A percentile compares a stretch with the other conserved stretches of the same genome.
Conservation (phyloP, 345 rosid species). For the Hibiscus mutabilis region DNA sequence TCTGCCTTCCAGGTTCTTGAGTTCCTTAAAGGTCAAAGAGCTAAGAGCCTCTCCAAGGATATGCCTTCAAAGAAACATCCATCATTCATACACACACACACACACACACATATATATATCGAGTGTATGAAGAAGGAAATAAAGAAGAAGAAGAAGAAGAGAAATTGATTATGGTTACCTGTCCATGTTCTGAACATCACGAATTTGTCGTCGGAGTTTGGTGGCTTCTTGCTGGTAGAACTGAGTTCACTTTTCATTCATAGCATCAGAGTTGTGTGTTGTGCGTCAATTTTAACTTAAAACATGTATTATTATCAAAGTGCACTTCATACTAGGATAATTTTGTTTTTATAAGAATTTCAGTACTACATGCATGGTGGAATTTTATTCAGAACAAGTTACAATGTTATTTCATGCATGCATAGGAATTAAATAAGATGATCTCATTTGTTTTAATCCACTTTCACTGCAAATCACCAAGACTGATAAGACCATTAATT, state of each 20-base stretch:
- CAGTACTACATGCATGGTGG: too few species aligned
- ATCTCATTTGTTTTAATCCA: too few species aligned
- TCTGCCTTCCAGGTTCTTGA: conserved; percentile 63
- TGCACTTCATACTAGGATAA: too few species aligned
- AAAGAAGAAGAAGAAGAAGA: neutral
- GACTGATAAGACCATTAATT: neutral
- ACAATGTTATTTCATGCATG: too few species aligned
- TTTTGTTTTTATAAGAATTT: too few species aligned
- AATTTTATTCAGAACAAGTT: too few species aligned
- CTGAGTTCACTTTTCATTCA: conserved; percentile 22
- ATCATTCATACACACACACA: too few species aligned
- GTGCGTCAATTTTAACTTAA: neutral
- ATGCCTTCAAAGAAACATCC: conserved; percentile 35
- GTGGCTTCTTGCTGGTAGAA: conserved; percentile 88
- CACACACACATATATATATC: too few species aligned
- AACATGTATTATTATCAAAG: neutral
- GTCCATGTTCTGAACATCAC: conserved; percentile 65
- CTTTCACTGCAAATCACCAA: too few species aligned
- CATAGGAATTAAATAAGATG: too few species aligned
- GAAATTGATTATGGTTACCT: conserved; percentile 24
- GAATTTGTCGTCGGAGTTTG: conserved; percentile 67
- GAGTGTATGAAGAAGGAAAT: too few species aligned
- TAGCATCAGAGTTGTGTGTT: neutral
- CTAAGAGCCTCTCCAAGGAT: conserved; percentile 79
- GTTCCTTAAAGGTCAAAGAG: conserved; percentile 54